Base-by-base conservation (phyloP, 208 protist genomes). In the Lotmaria passim region DNA sequence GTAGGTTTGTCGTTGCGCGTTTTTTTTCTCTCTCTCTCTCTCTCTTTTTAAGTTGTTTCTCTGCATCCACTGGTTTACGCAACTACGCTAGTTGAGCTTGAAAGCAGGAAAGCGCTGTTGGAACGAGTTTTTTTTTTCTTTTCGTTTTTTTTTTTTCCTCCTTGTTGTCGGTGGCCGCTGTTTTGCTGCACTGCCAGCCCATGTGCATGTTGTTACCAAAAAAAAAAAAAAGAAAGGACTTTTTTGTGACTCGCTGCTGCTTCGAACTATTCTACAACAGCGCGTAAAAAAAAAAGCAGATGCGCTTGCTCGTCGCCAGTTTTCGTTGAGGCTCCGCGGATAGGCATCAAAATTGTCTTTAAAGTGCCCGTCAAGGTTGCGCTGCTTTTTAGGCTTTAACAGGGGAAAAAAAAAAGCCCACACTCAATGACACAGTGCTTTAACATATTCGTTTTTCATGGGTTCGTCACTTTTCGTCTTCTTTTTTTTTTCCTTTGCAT, bases 391-490 rank as follows among this genome's bases (percentile, higher is more conserved):
- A 12, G n/a, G n/a, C n/a, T n/a, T n/a, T n/a, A n/a, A n/a, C n/a
- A n/a, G n/a, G n/a, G n/a, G n/a, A n/a, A n/a, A n/a, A n/a, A n/a
- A n/a, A n/a, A n/a, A n/a, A n/a, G n/a, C n/a, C n/a, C n/a, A n/a
- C n/a, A n/a, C n/a, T n/a, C n/a, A n/a, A n/a, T n/a, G n/a, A n/a
- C n/a, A n/a, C n/a, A n/a, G n/a, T n/a, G 28, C 26, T 21, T 38
- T 38, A 17, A 44, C 57, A 23, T 62, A 15, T 44, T 50, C n/a
- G 28, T 21, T 58, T 28, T 31, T 33, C 15, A 43, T 60, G 36
- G 36, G 36, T 39, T 39, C 36, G 36, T 12, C 23, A 30, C 23
- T 24, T 52, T 52, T 52, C 23, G 47, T 31, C 15, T 52, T 30
- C 23, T 52, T 52, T 30, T 52, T 30, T 30, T 10, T 7, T 7